Percentiles rank a stretch among this genome's conserved stretches.
phyloP scores from a whole-genome alignment of 305 asterid genomes.

The Ajuga reptans region DNA sequence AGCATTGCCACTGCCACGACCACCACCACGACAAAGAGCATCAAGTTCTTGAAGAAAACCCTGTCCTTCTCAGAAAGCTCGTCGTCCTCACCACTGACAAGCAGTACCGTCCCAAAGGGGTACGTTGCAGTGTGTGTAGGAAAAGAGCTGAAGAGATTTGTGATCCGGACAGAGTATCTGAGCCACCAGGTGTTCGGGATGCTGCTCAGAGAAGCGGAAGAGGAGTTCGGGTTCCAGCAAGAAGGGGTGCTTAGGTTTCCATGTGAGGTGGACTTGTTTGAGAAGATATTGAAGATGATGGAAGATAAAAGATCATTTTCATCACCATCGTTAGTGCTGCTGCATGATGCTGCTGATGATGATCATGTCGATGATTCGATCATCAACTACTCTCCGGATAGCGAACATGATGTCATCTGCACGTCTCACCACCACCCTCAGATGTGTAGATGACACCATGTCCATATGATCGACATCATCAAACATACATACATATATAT shows the following conservation, averaged over 20 bases:
- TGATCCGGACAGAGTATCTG: conserved; percentile 59
- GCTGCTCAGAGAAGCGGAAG: conserved; percentile 71
- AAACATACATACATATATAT: not conserved
- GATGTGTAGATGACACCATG: conserved; percentile 32
- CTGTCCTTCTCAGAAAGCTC: conserved; percentile 64
- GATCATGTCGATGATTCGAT: not conserved
- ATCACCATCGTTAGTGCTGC: conserved; percentile 14
- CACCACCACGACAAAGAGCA: conserved; percentile 28
- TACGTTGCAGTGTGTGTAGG: conserved; percentile 68
- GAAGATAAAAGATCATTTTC: conserved; percentile 31
- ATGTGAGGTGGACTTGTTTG: conserved; percentile 49
- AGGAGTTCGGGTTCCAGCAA: conserved; percentile 77
- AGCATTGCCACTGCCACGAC: not conserved
- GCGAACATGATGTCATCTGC: conserved; percentile 1
- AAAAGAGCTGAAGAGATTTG: conserved; percentile 49
- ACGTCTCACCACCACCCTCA: conserved; percentile 32
- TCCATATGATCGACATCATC: not conserved
- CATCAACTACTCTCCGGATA: conserved; percentile 15
- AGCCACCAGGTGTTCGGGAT: conserved; percentile 49
- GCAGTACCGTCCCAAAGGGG: conserved; percentile 50
- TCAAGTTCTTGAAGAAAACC: conserved; percentile 64
- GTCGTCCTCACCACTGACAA: not conserved
- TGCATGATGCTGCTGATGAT: not conserved
- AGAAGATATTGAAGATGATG: conserved; percentile 46
- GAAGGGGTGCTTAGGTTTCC: conserved; percentile 73